Percentiles rank a stretch among this genome's conserved stretches.
These are phyloP conservation scores for Metarhizium guizhouense DNA, from an alignment of 2,329 filamentous ascomycete genomes.

Conservation along the genomic window DNA sequence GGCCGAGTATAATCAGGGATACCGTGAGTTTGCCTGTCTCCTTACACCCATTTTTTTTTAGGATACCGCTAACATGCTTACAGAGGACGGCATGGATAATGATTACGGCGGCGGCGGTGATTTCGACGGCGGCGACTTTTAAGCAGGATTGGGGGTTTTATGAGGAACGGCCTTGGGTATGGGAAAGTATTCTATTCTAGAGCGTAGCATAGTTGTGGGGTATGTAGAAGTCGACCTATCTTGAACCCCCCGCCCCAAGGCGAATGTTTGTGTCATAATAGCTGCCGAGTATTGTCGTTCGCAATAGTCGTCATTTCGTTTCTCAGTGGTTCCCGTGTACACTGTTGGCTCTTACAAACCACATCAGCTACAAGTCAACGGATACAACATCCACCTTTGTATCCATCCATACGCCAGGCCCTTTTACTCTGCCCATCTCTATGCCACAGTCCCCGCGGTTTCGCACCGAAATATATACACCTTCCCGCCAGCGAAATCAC, in stretches of 20 bases:
- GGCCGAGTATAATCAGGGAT: conserved; percentile 43
- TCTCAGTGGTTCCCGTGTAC: too few relatives aligned
- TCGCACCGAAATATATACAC: too few relatives aligned
- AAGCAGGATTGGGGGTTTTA: conserved; percentile 1
- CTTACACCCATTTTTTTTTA: background rate
- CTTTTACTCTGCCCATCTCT: too few relatives aligned
- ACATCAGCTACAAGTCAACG: too few relatives aligned
- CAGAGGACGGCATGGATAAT: conserved; percentile 21
- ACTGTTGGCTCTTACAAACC: too few relatives aligned
- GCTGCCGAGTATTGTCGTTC: too few relatives aligned
- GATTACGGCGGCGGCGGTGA: conserved; percentile 8
- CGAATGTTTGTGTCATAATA: too few relatives aligned
- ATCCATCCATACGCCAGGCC: too few relatives aligned
- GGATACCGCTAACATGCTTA: conserved; percentile 9
- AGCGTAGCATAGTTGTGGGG: background rate
- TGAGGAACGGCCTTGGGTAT: background rate
- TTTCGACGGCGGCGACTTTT: conserved; percentile 17
- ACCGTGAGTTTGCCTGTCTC: conserved; percentile 20
- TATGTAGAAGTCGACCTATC: background rate
- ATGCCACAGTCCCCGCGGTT: too few relatives aligned
- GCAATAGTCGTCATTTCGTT: too few relatives aligned
- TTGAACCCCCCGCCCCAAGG: too few relatives aligned
- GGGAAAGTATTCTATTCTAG: conserved; percentile 1
- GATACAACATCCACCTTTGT: too few relatives aligned
- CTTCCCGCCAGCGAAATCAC: conserved; percentile 1